These are phyloP conservation scores for Delonix regia DNA, from an alignment of 306 rosid species.

Conservation along the genomic window DNA sequence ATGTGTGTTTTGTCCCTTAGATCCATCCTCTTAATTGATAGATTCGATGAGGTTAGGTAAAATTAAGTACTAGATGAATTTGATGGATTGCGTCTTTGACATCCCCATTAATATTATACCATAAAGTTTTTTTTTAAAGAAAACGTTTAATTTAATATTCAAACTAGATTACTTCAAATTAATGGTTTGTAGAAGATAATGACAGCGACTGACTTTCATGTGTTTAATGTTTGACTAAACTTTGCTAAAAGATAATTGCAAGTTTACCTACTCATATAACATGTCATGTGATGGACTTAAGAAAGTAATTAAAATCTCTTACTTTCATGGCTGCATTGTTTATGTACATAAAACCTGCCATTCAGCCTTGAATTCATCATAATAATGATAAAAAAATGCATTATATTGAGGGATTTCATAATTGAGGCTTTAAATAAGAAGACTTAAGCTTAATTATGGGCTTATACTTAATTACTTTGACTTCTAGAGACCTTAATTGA, in stretches of 20 bases:
- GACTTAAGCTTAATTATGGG: not conserved
- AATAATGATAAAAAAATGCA: too few species aligned
- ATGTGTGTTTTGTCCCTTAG: too few species aligned
- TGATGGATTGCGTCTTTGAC: not conserved
- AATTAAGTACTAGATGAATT: not conserved
- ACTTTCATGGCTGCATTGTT: not conserved
- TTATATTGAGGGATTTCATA: constrained; percentile 2
- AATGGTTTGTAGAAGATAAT: not conserved
- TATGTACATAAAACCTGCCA: not conserved
- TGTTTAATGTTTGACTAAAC: not conserved
- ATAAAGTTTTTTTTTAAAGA: not conserved
- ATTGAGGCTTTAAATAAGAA: not conserved
- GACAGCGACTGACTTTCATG: constrained; percentile 2
- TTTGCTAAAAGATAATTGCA: not conserved
- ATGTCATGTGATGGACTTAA: not conserved
- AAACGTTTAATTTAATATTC: not conserved
- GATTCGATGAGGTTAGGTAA: not conserved
- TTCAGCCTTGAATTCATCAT: not conserved
- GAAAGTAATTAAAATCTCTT: not conserved
- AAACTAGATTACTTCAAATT: not conserved
- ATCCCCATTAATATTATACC: not conserved
- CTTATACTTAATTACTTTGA: constrained; percentile 20
- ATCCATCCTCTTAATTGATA: too few species aligned
- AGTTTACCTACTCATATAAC: not conserved
- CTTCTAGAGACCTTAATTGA: constrained; percentile 11